Percentiles rank a stretch among this genome's conserved stretches.
Conservation (phyloP, 257 asterid species). For the Anisodus acutangulus region DNA sequence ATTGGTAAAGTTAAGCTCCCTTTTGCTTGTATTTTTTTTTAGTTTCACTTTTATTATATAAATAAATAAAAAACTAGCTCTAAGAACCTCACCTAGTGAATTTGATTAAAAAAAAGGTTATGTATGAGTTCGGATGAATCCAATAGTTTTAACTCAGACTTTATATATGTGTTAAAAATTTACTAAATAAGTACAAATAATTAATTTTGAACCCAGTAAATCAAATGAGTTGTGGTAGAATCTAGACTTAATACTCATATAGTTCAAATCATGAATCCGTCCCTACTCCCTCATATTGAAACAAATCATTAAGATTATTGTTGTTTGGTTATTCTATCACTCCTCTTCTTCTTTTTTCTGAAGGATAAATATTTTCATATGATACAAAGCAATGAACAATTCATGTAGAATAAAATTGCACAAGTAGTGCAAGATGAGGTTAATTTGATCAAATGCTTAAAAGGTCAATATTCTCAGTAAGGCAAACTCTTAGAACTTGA, state of each 20-base stretch:
- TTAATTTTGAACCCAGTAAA: neutral
- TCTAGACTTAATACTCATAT: neutral
- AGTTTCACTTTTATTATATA: no score
- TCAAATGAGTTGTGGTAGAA: neutral
- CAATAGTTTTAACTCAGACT: neutral
- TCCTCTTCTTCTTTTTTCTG: neutral
- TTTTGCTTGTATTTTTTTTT: no score
- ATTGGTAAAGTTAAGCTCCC: neutral
- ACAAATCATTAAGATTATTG: neutral
- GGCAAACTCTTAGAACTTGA: constrained; percentile 94
- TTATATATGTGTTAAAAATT: neutral
- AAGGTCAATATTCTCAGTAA: constrained; percentile 36
- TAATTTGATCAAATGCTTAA: constrained; percentile 1
- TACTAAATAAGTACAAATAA: neutral
- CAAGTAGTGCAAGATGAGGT: constrained; percentile 20
- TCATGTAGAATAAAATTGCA: neutral
- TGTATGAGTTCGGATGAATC: neutral
- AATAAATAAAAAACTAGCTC: no score
- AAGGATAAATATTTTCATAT: constrained; percentile 3
- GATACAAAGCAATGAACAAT: constrained; percentile 8
- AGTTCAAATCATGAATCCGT: neutral
- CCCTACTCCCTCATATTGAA: neutral
- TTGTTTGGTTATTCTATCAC: neutral
- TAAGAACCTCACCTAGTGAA: no score
- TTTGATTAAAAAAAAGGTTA: neutral